Base-by-base conservation (phyloP, 805 yeast species). In the Candida silvicultrix region DNA sequence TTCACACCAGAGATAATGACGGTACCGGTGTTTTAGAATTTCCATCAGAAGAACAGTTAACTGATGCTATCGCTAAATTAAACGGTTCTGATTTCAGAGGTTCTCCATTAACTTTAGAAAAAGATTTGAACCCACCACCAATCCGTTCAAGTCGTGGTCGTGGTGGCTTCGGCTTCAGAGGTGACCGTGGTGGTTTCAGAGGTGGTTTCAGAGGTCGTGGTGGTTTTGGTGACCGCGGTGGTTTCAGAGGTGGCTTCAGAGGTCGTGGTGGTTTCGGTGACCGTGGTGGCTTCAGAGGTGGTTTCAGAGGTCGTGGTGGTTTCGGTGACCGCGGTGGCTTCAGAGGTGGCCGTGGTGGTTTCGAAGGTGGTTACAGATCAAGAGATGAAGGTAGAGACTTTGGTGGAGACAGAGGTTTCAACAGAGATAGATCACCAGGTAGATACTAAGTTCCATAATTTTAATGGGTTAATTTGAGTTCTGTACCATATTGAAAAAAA, bases 361-460 rank as follows among this genome's bases (percentile, higher is more conserved):
- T 47, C 48, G 65, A 77, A 54, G 77, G 79, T 49, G 70, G 65
- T 55, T 55, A 55, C 57, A 64, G 60, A 58, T 41, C 65, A 56
- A 49, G 70, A 71, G 39, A 37, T 37, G 39, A 37, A 37, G 39
- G 39, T 37, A 37, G 39, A 49, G 69, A 69, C 50, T 69, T 64
- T 50, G 60, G 67, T 49, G 71, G 65, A 38, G 57, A 56, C 56
- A 53, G 68, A 59, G 64, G 67, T 54, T 72, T 73, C 63, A 78
- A 75, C 55, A 75, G 85, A 64, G 85, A 81, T 65, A 82, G 89
- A 77, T 82, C 89, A 49, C 89, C 89, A 68, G 75, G 84, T 53
- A 81, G 88, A 71, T 82, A 80, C 66, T 79, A 69, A 68, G 40
- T 31, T 20, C n/a, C n/a, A n/a, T n/a, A n/a, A n/a, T 14, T 14